phyloP scores from a whole-genome alignment of 495 filamentous ascomycete species.

The Darksidea phi region DNA sequence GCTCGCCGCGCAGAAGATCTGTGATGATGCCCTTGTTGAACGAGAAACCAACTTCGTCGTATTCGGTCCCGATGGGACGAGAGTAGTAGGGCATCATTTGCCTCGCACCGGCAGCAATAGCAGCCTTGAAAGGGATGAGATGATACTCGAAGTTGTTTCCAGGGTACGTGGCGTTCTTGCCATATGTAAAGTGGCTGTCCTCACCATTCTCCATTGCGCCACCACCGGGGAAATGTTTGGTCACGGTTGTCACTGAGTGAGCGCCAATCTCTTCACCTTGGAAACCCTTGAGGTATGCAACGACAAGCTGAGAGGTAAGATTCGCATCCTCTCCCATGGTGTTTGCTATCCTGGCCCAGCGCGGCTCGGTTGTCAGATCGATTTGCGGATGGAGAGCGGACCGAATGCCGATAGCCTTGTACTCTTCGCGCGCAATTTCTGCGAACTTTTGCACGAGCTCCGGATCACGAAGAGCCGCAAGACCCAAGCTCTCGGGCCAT shows the following conservation, averaged over 20 bases:
- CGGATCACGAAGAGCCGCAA: constrained; percentile 20
- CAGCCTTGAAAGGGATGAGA: constrained; percentile 26
- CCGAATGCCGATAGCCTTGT: constrained; percentile 31
- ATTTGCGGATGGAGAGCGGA: constrained; percentile 44
- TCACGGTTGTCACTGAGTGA: constrained; percentile 39
- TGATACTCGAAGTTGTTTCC: constrained; percentile 43
- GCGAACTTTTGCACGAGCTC: constrained; percentile 16
- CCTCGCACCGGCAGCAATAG: constrained; percentile 38
- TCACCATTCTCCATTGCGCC: constrained; percentile 44
- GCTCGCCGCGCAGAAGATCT: constrained; percentile 40
- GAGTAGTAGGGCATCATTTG: constrained; percentile 46
- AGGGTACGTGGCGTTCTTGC: constrained; percentile 43
- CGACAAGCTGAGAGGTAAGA: constrained; percentile 35
- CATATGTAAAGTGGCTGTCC: constrained; percentile 45
- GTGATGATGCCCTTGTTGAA: constrained; percentile 46
- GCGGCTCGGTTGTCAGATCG: constrained; percentile 43
- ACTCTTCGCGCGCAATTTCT: constrained; percentile 27
- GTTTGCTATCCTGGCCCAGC: constrained; percentile 41
- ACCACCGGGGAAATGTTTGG: constrained; percentile 47
- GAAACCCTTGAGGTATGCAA: constrained; percentile 23
- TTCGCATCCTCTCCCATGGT: constrained; percentile 41
- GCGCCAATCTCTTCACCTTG: constrained; percentile 25
- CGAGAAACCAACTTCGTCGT: constrained; percentile 40
- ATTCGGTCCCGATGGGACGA: constrained; percentile 14
- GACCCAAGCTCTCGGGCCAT: constrained; percentile 19